Base-by-base conservation (phyloP, 2,329 filamentous ascomycete species). In the Plectosphaerella cucumerina region DNA sequence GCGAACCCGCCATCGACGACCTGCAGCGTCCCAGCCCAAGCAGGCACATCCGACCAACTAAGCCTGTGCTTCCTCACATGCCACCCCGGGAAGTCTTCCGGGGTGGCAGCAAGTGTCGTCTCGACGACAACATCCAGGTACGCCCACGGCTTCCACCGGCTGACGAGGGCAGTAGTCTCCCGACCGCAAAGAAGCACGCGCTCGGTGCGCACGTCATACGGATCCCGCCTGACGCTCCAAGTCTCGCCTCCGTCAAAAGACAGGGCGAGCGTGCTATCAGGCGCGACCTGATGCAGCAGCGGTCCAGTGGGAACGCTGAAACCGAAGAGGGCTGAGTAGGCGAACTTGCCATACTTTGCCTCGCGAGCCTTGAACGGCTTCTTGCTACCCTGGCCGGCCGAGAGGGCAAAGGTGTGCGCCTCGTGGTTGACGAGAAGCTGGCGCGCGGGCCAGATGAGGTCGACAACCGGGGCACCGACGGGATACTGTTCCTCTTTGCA, bases 341-440 rank as follows among this genome's bases (percentile, higher is more conserved):
- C 65, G n/a, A 70, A 65, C 56, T 70, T 70, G 23, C 60, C 58
- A 47, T 70, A 70, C 55, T 71, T 74, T 4, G 71, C 68, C 50
- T 70, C 60, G 3, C 58, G 59, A 1, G 64, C 63, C 53, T 67
- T 64, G 46, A 65, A 59, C 3, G 56, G 59, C 60, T 63, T 67
- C 14, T 48, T 56, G 11, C 60, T 62, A 42, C 63, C 68, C 55
- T 72, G 69, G 1, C 62, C 65, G 0, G 64, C 57, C 1, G 69
- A 71, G 6, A 72, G 61, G 21, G 70, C 52, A 47, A 70, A 73
- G 45, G 71, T 67, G 51, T 72, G 70, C 2, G 50, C 50, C 2
- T 49, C 54, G 17, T 56, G 55, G 47, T 67, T 67, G 58, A 70
- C 71, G 1, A 75, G 44, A 5, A 76, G 71, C 3, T 76, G 73